Conservation (phyloP, 164 flowering plant species). For the Platanus orientalis region DNA sequence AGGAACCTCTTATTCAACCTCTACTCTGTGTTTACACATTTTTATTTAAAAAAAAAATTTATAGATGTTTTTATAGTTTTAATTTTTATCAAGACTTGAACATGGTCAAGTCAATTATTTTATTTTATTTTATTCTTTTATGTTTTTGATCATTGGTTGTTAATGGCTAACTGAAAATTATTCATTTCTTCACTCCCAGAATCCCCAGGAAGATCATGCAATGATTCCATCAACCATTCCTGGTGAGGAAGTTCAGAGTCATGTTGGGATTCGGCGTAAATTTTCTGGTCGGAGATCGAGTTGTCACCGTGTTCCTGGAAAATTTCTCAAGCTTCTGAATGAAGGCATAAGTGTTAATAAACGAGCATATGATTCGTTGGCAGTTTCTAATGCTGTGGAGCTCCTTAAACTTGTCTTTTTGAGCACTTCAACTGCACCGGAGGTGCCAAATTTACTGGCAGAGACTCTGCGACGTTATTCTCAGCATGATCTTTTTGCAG, state of each 20-base stretch:
- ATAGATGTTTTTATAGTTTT: too few relatives aligned
- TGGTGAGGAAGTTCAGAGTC: conserved; percentile 20
- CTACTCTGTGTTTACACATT: too few relatives aligned
- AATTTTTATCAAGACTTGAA: too few relatives aligned
- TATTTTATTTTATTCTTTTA: neutral
- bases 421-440: conserved; percentile 58
- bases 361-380: conserved; percentile 55
- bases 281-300: conserved; percentile 32
- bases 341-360: conserved; percentile 29
- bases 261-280: conserved; percentile 18
- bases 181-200: conserved; percentile 20
- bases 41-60: too few relatives aligned
- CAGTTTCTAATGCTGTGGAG: conserved; percentile 89
- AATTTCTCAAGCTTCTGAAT: conserved; percentile 43
- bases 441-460: conserved; percentile 57
- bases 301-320: conserved; percentile 37
- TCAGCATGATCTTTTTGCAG: conserved; percentile 84
- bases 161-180: neutral
- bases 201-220: conserved; percentile 20
- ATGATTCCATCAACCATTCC: conserved; percentile 15
- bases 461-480: conserved; percentile 80
- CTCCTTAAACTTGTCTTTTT: conserved; percentile 83
- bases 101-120: too few relatives aligned
- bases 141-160: neutral
- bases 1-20: too few relatives aligned